Evolutionary conservation across 2,329 filamentous ascomycete genomes (phyloP).

Genomic region (Hymenoscyphus repandus): DNA sequence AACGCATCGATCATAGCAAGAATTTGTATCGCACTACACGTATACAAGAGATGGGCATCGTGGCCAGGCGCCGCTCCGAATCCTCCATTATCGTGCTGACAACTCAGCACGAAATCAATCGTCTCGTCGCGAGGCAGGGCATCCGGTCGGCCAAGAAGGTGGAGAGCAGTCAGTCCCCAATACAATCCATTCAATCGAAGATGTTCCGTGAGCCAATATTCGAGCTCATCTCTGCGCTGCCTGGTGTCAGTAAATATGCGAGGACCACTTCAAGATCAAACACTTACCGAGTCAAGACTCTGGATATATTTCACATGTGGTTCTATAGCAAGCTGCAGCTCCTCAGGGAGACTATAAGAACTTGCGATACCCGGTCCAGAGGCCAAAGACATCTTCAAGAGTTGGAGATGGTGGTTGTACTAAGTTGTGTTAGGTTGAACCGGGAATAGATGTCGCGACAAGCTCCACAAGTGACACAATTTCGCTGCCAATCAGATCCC

Average conservation of each 20-base stretch:
- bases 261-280: constrained; percentile 18
- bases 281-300: constrained; percentile 74
- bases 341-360: constrained; percentile 23
- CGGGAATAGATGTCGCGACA: constrained; percentile 1
- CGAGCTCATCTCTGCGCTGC: constrained; percentile 84
- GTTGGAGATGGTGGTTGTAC: not conserved
- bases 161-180: constrained; percentile 87
- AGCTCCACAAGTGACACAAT: not conserved
- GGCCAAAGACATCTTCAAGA: constrained; percentile 28
- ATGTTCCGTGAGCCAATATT: constrained; percentile 98
- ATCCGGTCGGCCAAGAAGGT: constrained; percentile 76
- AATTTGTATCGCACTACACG: constrained; percentile 91
- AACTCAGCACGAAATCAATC: constrained; percentile 92
- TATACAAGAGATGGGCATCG: constrained; percentile 94
- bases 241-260: constrained; percentile 30
- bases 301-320: constrained; percentile 89
- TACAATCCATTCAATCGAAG: constrained; percentile 93
- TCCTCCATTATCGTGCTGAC: constrained; percentile 80
- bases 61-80: constrained; percentile 93
- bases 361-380: constrained; percentile 29
- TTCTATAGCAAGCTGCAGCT: constrained; percentile 31
- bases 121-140: constrained; percentile 75
- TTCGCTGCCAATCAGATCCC: constrained; percentile 9
- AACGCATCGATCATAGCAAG: constrained; percentile 81
- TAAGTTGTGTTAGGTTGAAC: not conserved